Evolutionary conservation across 495 filamentous ascomycete species (phyloP).

Genomic region (Penicillium angulare): DNA sequence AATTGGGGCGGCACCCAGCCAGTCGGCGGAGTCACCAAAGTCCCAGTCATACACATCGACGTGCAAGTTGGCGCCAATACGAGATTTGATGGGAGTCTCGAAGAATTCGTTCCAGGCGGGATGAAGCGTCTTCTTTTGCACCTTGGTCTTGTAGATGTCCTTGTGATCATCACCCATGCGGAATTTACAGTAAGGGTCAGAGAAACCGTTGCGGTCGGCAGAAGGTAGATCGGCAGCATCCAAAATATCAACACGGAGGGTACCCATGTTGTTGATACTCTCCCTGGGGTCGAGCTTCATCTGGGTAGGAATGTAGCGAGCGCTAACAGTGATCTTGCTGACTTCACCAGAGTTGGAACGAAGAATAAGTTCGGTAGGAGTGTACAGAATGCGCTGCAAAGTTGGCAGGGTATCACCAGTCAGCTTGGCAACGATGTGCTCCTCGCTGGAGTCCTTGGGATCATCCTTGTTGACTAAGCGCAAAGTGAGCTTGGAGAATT

Average conservation of each 20-base stretch:
- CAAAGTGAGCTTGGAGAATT: constrained; percentile 89
- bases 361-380: constrained; percentile 76
- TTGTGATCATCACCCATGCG: constrained; percentile 79
- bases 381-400: constrained; percentile 85
- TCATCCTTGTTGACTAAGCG: constrained; percentile 74
- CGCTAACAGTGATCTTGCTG: constrained; percentile 81
- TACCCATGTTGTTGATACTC: constrained; percentile 98
- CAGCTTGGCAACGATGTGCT: constrained; percentile 76
- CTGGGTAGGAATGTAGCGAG: constrained; percentile 89
- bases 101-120: constrained; percentile 96
- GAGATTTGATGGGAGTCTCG: constrained; percentile 74
- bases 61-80: constrained; percentile 82
- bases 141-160: constrained; percentile 87
- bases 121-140: constrained; percentile 93
- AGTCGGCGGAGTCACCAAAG: constrained; percentile 87
- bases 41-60: constrained; percentile 94
- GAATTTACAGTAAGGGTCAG: constrained; percentile 96
- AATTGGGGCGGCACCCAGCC: constrained; percentile 73
- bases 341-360: constrained; percentile 71
- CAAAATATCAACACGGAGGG: constrained; percentile 83
- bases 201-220: constrained; percentile 92
- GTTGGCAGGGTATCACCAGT: constrained; percentile 82
- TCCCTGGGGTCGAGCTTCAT: constrained; percentile 94
- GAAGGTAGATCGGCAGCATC: constrained; percentile 85
- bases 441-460: constrained; percentile 67